Percentiles rank a stretch among this genome's conserved stretches.
Conservation (phyloP, 257 asterid species). For the Lithospermum erythrorhizon region DNA sequence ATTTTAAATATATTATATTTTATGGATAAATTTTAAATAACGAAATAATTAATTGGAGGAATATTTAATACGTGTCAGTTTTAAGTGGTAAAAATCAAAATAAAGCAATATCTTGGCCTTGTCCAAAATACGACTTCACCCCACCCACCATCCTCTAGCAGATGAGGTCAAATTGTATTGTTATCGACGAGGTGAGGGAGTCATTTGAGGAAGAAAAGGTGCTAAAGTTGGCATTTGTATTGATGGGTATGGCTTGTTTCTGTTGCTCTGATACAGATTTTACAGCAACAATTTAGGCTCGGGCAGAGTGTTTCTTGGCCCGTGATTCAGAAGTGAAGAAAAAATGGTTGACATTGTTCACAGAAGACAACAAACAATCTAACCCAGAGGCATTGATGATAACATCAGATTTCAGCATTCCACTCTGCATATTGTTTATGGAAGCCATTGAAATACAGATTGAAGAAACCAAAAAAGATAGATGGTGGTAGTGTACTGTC, state of each 20-base stretch:
- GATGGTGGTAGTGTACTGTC: no score
- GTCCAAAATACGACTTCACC: no score
- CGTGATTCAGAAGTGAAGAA: slow-evolving; percentile 18
- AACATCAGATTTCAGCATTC: slow-evolving; percentile 25
- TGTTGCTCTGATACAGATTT: slow-evolving; percentile 18
- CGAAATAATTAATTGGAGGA: no score
- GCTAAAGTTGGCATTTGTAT: slow-evolving; percentile 8
- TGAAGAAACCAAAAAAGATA: no score
- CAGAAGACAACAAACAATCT: slow-evolving; percentile 27
- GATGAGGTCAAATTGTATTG: no score
- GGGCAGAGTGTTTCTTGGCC: slow-evolving; percentile 12
- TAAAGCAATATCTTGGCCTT: no score
- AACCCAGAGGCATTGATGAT: not conserved
- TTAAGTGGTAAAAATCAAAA: no score
- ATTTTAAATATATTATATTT: no score
- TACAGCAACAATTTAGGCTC: slow-evolving; percentile 13
- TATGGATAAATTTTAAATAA: no score
- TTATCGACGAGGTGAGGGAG: slow-evolving; percentile 32
- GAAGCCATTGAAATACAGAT: slow-evolving; percentile 13
- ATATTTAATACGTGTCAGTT: no score
- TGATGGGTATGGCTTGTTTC: slow-evolving; percentile 14
- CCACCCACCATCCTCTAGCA: no score
- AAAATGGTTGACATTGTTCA: slow-evolving; percentile 24
- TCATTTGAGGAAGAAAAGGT: slow-evolving; percentile 28
- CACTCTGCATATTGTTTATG: slow-evolving; percentile 29